A percentile compares a stretch with the other conserved stretches of the same genome.
These are phyloP conservation scores for Penicillium goetzii DNA, from an alignment of 495 filamentous ascomycete genomes.

Conservation along the genomic window DNA sequence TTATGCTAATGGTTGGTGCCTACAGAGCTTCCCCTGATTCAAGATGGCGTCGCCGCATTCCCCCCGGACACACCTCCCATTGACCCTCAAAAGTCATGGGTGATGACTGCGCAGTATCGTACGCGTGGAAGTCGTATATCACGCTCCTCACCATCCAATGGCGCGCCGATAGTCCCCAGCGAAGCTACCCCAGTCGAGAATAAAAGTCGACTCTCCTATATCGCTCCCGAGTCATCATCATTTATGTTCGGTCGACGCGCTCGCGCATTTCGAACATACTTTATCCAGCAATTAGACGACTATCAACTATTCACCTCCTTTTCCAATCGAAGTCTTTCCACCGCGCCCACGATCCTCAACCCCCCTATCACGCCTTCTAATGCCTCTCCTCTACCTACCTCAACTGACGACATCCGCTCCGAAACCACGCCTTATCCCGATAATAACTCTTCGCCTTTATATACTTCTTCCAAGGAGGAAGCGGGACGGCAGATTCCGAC, in stretches of 20 bases:
- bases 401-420: constrained; percentile 13
- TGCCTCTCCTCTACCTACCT: constrained; percentile 21
- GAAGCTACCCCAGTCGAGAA: constrained; percentile 31
- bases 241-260: constrained; percentile 36
- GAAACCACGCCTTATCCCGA: constrained; percentile 3
- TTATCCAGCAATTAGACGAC: constrained; percentile 39
- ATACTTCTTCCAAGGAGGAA: constrained; percentile 1
- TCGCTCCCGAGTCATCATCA: constrained; percentile 26
- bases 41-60: constrained; percentile 24
- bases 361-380: constrained; percentile 25
- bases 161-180: constrained; percentile 14
- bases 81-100: constrained; percentile 24
- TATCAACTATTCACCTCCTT: constrained; percentile 33
- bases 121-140: constrained; percentile 22
- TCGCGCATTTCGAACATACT: constrained; percentile 41
- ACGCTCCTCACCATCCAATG: constrained; percentile 18
- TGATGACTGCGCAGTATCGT: constrained; percentile 16
- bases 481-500: constrained; percentile 14
- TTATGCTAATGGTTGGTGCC: constrained; percentile 6
- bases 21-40: constrained; percentile 31
- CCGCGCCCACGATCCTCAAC: constrained; percentile 16
- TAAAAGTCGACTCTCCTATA: constrained; percentile 25
- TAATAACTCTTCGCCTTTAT: constrained; percentile 15
- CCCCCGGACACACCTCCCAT: constrained; percentile 13
- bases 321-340: constrained; percentile 25